Percentiles rank a stretch among this genome's conserved stretches.
Evolutionary conservation across 495 filamentous ascomycete species (phyloP).

Genomic region (Barbatosphaeria neglecta): DNA sequence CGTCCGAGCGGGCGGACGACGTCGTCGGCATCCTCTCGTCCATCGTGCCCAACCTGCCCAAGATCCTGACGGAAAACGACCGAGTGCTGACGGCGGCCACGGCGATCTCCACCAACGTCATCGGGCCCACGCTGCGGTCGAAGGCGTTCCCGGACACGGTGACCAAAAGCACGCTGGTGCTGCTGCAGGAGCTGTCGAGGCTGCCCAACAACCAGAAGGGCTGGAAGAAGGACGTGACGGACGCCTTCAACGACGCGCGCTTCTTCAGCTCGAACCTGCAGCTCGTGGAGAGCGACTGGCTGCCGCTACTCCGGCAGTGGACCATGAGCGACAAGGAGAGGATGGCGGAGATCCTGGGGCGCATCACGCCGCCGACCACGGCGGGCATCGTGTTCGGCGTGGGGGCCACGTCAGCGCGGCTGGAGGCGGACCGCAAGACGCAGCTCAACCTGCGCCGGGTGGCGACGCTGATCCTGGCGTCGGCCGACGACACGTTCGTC

Average conservation of each 20-base stretch:
- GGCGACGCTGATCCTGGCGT: slow-evolving; percentile 63
- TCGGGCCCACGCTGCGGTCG: slow-evolving; percentile 72
- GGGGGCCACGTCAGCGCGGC: slow-evolving; percentile 82
- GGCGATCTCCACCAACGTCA: slow-evolving; percentile 70
- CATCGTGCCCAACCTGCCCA: slow-evolving; percentile 73
- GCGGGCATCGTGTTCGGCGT: slow-evolving; percentile 97
- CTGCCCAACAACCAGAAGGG: slow-evolving; percentile 70
- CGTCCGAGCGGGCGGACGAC: slow-evolving; percentile 49
- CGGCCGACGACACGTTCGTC: slow-evolving; percentile 65
- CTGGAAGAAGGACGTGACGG: slow-evolving; percentile 86
- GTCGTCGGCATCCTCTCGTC: slow-evolving; percentile 67
- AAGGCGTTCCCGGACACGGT: slow-evolving; percentile 85
- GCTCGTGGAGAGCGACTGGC: slow-evolving; percentile 63
- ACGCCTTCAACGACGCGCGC: slow-evolving; percentile 80
- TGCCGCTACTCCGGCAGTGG: slow-evolving; percentile 75
- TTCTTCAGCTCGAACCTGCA: slow-evolving; percentile 62
- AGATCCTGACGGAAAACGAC: slow-evolving; percentile 76
- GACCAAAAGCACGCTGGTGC: slow-evolving; percentile 51
- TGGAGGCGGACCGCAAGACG: slow-evolving; percentile 87
- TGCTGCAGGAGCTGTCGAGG: slow-evolving; percentile 67
- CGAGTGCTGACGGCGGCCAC: slow-evolving; percentile 64
- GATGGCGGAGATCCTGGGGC: slow-evolving; percentile 65
- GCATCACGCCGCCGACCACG: slow-evolving; percentile 76
- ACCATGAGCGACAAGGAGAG: slow-evolving; percentile 75
- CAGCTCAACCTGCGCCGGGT: slow-evolving; percentile 84